Conservation (phyloP, 225 moss, liverwort and hornwort species). For the Climacium dendroides region DNA sequence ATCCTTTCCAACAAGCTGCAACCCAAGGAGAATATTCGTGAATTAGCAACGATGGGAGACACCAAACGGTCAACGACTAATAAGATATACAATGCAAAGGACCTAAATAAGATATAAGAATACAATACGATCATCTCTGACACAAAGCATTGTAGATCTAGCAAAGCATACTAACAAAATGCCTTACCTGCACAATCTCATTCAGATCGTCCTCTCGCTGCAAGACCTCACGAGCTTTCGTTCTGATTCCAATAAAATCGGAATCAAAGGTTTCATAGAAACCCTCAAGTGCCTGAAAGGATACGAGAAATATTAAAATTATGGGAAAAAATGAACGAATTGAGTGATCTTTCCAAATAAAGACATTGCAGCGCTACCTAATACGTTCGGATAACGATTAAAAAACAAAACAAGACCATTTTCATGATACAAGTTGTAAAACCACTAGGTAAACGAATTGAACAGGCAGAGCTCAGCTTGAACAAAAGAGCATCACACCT, state of each 20-base stretch:
- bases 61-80: neutral
- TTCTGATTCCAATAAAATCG: conserved; percentile 86
- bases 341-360: neutral
- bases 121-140: neutral
- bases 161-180: neutral
- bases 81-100: neutral
- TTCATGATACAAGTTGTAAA: neutral
- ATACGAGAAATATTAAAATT: neutral
- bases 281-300: conserved; percentile 44
- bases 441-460: neutral
- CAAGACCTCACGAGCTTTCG: conserved; percentile 88
- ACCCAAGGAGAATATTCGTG: neutral
- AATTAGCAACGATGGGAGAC: neutral
- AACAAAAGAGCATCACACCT: conserved; percentile 16
- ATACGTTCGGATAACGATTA: neutral
- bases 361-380: neutral
- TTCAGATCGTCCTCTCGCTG: conserved; percentile 95
- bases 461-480: neutral
- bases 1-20: conserved; percentile 96
- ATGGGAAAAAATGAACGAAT: neutral
- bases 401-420: neutral
- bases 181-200: conserved; percentile 81
- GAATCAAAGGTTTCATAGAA: conserved; percentile 92
- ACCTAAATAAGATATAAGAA: neutral
- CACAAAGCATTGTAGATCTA: neutral